These are phyloP conservation scores for Royoungia palumana DNA, from an alignment of 768 basidiomycete genomes.

Conservation along the genomic window DNA sequence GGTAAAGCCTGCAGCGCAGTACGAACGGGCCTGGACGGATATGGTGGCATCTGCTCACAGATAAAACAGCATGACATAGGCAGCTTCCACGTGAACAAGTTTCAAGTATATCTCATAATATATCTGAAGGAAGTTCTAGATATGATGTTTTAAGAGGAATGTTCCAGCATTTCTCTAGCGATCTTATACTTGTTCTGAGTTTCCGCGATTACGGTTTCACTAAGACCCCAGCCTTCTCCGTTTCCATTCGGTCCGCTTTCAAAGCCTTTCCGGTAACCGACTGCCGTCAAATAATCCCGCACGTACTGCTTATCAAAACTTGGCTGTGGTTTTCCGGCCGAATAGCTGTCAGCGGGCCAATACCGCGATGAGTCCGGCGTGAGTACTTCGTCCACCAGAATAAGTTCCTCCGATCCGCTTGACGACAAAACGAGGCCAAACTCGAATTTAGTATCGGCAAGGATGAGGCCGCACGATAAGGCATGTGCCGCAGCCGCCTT, in stretches of 20 bases:
- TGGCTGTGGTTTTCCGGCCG: slow-evolving; percentile 70
- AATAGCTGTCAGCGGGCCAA: slow-evolving; percentile 81
- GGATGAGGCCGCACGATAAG: slow-evolving; percentile 73
- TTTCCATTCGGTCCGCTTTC: slow-evolving; percentile 68
- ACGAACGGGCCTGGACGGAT: slow-evolving; percentile 55
- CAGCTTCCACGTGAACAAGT: neutral
- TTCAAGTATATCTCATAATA: neutral
- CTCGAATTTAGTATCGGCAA: slow-evolving; percentile 99
- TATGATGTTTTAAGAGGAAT: slow-evolving; percentile 7
- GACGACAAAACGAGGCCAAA: slow-evolving; percentile 72
- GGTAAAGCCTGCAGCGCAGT: slow-evolving; percentile 71
- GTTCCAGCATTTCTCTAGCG: slow-evolving; percentile 59
- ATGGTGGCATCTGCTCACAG: slow-evolving; percentile 28
- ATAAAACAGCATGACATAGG: neutral
- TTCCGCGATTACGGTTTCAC: slow-evolving; percentile 68
- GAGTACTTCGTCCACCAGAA: slow-evolving; percentile 93
- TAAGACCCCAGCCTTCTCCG: slow-evolving; percentile 76
- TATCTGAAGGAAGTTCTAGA: too few species aligned
- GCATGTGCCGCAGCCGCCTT: slow-evolving; percentile 73
- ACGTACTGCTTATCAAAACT: slow-evolving; percentile 98
- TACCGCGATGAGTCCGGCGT: slow-evolving; percentile 98
- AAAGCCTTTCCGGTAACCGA: slow-evolving; percentile 75
- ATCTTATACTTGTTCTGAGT: slow-evolving; percentile 80
- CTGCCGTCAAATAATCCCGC: slow-evolving; percentile 78
- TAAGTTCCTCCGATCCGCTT: slow-evolving; percentile 47